Percentiles rank a stretch among this genome's conserved stretches.
These are phyloP conservation scores for Groenewaldozyma salmanticensis DNA, from an alignment of 805 yeast species.

Conservation along the genomic window DNA sequence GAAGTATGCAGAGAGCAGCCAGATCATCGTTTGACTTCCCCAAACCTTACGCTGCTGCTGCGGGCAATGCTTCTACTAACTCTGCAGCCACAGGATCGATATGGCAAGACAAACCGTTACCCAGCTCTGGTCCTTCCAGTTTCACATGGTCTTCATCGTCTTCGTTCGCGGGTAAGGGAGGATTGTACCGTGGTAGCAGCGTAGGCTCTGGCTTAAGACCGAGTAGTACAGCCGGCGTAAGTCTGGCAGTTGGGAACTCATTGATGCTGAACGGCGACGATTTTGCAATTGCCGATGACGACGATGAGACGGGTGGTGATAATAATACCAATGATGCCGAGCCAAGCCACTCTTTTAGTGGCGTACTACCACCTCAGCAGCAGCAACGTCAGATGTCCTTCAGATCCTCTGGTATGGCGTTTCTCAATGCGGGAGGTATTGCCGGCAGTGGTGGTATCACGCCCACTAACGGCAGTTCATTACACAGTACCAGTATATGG, in stretches of 20 bases:
- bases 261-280: too few species aligned
- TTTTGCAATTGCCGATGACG: conserved; percentile 32
- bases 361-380: background rate
- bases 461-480: too few species aligned
- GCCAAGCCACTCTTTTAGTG: background rate
- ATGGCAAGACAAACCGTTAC: conserved; percentile 7
- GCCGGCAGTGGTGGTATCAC: conserved; percentile 38
- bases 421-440: too few species aligned
- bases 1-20: too few species aligned
- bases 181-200: too few species aligned
- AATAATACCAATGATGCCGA: background rate
- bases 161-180: conserved; percentile 1
- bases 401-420: too few species aligned
- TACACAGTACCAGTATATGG: too few species aligned
- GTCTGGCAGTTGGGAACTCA: too few species aligned
- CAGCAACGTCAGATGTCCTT: too few species aligned
- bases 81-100: conserved; percentile 3
- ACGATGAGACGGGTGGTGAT: conserved; percentile 31
- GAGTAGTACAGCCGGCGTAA: too few species aligned
- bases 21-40: background rate
- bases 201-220: too few species aligned
- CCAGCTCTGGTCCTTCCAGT: conserved; percentile 2
- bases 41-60: background rate
- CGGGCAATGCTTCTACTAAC: too few species aligned
- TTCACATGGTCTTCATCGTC: conserved; percentile 6